Evolutionary conservation across 331 rosid species (phyloP).

Genomic region (Erythrophleum ivorense): DNA sequence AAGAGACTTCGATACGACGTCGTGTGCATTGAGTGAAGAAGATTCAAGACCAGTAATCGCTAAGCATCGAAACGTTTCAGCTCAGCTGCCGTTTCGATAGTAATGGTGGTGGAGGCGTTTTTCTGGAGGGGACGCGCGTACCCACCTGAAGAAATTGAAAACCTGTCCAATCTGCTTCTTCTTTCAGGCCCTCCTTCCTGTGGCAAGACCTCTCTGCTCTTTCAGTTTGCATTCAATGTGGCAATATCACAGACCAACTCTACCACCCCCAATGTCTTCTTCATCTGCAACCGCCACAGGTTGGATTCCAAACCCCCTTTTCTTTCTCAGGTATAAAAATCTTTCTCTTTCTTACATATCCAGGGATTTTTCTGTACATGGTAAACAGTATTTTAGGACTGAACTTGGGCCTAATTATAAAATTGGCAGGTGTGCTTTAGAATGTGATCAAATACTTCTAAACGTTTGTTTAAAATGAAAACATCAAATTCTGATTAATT

Average conservation of each 20-base stretch:
- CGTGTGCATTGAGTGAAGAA: neutral
- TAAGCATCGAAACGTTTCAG: neutral
- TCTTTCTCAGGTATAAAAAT: conserved; percentile 71
- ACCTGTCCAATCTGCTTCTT: conserved; percentile 36
- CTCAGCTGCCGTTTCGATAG: neutral
- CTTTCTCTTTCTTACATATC: neutral
- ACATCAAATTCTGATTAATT: neutral
- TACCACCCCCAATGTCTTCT: conserved; percentile 50
- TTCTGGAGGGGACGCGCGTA: conserved; percentile 37
- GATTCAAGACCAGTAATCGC: neutral
- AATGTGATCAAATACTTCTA: neutral
- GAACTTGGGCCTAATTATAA: neutral
- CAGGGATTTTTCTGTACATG: neutral
- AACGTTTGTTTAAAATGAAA: neutral
- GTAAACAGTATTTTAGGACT: neutral
- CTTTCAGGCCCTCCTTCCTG: conserved; percentile 62
- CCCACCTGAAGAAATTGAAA: conserved; percentile 18
- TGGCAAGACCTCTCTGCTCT: conserved; percentile 81
- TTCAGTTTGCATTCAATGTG: conserved; percentile 82
- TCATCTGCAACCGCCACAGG: conserved; percentile 65
- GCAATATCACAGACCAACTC: conserved; percentile 42
- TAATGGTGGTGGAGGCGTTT: conserved; percentile 41
- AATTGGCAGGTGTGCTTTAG: neutral
- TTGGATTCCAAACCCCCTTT: conserved; percentile 80
- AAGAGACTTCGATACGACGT: neutral